These are phyloP conservation scores for Geosmithia flava DNA, from an alignment of 2,329 filamentous ascomycete species.

Conservation along the genomic window DNA sequence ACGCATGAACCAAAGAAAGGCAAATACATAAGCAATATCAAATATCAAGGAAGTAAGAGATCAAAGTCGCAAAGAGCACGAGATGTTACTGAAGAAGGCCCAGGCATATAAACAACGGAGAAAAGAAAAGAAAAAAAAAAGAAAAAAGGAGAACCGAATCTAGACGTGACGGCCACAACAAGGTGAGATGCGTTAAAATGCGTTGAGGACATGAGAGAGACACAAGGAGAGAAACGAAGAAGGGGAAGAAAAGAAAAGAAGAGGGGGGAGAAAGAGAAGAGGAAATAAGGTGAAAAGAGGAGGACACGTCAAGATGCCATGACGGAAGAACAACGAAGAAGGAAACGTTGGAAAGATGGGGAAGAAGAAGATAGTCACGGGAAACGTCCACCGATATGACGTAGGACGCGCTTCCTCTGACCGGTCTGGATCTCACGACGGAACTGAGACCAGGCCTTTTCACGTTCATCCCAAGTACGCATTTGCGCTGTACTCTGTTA, in stretches of 20 bases:
- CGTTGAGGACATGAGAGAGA: not conserved
- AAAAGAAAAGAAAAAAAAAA: slow-evolving; percentile 19
- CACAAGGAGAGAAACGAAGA: slow-evolving; percentile 4
- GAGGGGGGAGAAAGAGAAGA: no score
- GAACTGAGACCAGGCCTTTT: slow-evolving; percentile 31
- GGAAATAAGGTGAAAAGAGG: not conserved
- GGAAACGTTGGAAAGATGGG: no score
- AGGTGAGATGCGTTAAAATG: slow-evolving; percentile 2
- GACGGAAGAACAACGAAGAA: no score
- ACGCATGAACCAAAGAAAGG: no score
- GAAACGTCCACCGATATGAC: slow-evolving; percentile 23
- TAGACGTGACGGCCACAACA: slow-evolving; percentile 5
- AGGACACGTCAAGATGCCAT: not conserved
- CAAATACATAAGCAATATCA: no score
- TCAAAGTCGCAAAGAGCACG: not conserved
- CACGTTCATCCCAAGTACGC: slow-evolving; percentile 36
- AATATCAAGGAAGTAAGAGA: not conserved
- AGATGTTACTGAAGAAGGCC: slow-evolving; percentile 18
- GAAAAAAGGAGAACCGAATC: slow-evolving; percentile 11
- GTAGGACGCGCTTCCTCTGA: slow-evolving; percentile 22
- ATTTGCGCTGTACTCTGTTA: slow-evolving; percentile 28
- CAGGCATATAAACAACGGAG: slow-evolving; percentile 24
- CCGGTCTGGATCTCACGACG: slow-evolving; percentile 23
- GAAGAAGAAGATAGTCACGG: not conserved
- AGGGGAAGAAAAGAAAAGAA: no score